Conservation (phyloP, 176 grass and related monocot genomes). For the Tillandsia fasciculata region DNA sequence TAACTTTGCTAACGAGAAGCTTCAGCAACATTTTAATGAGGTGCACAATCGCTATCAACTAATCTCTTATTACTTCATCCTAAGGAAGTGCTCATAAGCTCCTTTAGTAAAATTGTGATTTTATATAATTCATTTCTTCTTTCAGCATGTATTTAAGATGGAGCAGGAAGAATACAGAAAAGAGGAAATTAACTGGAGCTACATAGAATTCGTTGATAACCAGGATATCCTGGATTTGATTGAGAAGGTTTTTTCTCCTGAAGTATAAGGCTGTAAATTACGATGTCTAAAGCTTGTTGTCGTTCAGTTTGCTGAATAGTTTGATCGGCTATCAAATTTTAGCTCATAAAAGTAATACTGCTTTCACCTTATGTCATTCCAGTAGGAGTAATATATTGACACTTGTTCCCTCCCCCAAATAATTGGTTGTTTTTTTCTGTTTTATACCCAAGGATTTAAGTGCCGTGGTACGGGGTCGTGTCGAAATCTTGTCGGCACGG, state of each 20-base stretch:
- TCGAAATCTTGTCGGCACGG: no score
- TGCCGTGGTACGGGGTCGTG: no score
- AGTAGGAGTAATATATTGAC: no score
- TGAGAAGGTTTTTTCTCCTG: conserved; percentile 49
- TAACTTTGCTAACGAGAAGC: conserved; percentile 94
- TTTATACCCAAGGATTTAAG: no score
- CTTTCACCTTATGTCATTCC: not conserved
- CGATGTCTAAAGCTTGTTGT: not conserved
- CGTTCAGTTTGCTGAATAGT: not conserved
- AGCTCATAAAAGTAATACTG: not conserved
- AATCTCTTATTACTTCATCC: not conserved
- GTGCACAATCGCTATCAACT: conserved; percentile 8
- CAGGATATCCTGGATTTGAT: conserved; percentile 91
- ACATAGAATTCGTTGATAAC: conserved; percentile 90
- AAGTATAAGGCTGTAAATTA: conserved; percentile 1
- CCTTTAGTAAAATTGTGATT: not conserved
- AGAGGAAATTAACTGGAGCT: conserved; percentile 89
- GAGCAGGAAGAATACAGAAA: conserved; percentile 86
- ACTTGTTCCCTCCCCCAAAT: no score
- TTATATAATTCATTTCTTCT: conserved; percentile 23
- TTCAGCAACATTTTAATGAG: conserved; percentile 97
- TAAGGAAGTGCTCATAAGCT: not conserved
- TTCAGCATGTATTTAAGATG: conserved; percentile 96
- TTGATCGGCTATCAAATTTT: not conserved
- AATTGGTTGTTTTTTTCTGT: no score